Evolutionary conservation across 2,329 filamentous ascomycete species (phyloP).

Genomic region (Ampelomyces quisqualis): DNA sequence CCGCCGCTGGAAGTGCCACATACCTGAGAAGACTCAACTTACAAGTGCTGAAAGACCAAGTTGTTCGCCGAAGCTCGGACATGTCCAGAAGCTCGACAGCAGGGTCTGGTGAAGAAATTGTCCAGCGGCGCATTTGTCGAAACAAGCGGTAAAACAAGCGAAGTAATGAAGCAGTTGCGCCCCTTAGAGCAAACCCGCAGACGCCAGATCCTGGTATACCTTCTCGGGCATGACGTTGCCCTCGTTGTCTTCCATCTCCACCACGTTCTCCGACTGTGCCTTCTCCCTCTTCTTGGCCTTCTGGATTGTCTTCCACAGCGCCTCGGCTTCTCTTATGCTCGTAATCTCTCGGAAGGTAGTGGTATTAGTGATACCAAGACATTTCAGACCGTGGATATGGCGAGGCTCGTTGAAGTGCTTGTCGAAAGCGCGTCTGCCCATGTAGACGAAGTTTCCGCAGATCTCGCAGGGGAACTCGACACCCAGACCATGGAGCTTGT

Average conservation of each 20-base stretch:
- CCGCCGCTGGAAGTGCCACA: not conserved
- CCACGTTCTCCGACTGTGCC: conserved; percentile 75
- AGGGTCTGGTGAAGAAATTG: too few species aligned
- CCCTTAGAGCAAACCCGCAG: conserved; percentile 68
- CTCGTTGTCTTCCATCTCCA: conserved; percentile 97
- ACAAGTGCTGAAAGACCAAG: too few species aligned
- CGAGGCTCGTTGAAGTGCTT: conserved; percentile 97
- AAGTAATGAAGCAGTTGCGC: not conserved
- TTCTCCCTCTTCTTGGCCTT: conserved; percentile 77
- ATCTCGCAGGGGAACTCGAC: conserved; percentile 96
- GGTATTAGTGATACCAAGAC: conserved; percentile 88
- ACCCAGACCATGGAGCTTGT: conserved; percentile 91
- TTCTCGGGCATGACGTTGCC: conserved; percentile 99
- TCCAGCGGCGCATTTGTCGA: not conserved
- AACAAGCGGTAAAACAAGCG: not conserved
- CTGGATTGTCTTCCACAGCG: conserved; percentile 91
- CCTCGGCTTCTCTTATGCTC: conserved; percentile 82
- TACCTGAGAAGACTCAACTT: not conserved
- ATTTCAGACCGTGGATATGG: conserved; percentile 92
- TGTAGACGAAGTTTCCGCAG: conserved; percentile 98
- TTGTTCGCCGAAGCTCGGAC: too few species aligned
- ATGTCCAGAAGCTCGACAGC: too few species aligned
- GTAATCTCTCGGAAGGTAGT: conserved; percentile 93
- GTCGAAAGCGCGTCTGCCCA: conserved; percentile 92
- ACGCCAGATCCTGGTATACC: conserved; percentile 93